These are phyloP conservation scores for Aegilops bicornis DNA, from an alignment of 176 grass and related monocot genomes.

Conservation along the genomic window DNA sequence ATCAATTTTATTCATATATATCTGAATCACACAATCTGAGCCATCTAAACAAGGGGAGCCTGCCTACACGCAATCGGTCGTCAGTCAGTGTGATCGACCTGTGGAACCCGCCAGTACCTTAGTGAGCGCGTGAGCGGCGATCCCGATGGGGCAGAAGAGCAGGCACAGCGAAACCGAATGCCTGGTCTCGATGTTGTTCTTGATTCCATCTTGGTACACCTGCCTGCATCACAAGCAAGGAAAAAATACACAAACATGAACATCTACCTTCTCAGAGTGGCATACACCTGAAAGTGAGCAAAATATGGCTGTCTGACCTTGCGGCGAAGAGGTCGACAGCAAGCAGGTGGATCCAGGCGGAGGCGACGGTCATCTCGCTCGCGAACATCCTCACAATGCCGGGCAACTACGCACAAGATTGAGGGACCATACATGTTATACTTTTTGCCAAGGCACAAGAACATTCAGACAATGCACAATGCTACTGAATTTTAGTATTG, in stretches of 20 bases:
- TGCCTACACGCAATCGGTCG: slow-evolving; percentile 14
- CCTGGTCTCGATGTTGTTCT: slow-evolving; percentile 81
- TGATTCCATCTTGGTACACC: slow-evolving; percentile 90
- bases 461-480: background rate
- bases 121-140: slow-evolving; percentile 60
- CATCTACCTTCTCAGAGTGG: background rate
- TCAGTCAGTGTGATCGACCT: slow-evolving; percentile 59
- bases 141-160: slow-evolving; percentile 89
- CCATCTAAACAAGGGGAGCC: slow-evolving; percentile 15
- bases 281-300: background rate
- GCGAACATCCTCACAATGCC: slow-evolving; percentile 83
- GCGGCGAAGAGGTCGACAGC: slow-evolving; percentile 91
- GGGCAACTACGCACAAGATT: slow-evolving; percentile 44
- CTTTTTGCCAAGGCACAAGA: background rate
- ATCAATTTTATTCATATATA: slow-evolving; percentile 44
- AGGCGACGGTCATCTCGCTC: slow-evolving; percentile 89
- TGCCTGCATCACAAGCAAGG: slow-evolving; percentile 51
- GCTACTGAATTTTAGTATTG: background rate
- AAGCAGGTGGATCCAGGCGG: slow-evolving; percentile 98
- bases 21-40: slow-evolving; percentile 17
- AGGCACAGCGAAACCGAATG: slow-evolving; percentile 89
- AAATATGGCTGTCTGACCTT: slow-evolving; percentile 39
- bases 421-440: too few relatives aligned
- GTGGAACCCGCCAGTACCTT: slow-evolving; percentile 46
- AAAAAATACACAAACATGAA: background rate